Conservation (phyloP, 495 filamentous ascomycete genomes). For the Staphylotrichum longicolle region DNA sequence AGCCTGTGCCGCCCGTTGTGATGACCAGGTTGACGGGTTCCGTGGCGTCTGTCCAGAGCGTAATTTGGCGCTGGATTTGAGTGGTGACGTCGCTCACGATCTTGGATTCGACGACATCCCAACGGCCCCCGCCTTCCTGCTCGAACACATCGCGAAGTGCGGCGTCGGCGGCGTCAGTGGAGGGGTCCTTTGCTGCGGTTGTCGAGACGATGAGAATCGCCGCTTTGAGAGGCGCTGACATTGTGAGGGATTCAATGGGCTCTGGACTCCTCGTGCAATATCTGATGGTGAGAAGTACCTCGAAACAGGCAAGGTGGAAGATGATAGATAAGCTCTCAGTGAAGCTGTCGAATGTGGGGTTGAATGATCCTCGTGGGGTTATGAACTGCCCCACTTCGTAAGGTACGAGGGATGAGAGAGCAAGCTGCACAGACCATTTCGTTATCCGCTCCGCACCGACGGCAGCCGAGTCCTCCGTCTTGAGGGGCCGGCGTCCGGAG, state of each 20-base stretch:
- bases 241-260: background rate
- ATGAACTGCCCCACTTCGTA: no score
- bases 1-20: slow-evolving; percentile 91
- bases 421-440: no score
- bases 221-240: slow-evolving; percentile 51
- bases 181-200: slow-evolving; percentile 80
- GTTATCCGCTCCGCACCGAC: no score
- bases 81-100: slow-evolving; percentile 79
- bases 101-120: slow-evolving; percentile 63
- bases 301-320: no score
- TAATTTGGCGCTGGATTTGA: slow-evolving; percentile 71
- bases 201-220: slow-evolving; percentile 89
- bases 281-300: no score
- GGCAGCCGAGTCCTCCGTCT: no score
- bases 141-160: slow-evolving; percentile 66
- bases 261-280: no score
- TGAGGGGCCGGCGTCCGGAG: no score
- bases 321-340: no score
- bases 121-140: slow-evolving; percentile 59
- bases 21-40: slow-evolving; percentile 69
- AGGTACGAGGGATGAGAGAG: no score
- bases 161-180: slow-evolving; percentile 67
- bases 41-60: slow-evolving; percentile 63
- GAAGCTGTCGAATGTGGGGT: no score
- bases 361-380: no score